Percentiles rank a stretch among this genome's conserved stretches.
phyloP scores from a whole-genome alignment of 306 rosid species.

The Castanopsis chinensis region DNA sequence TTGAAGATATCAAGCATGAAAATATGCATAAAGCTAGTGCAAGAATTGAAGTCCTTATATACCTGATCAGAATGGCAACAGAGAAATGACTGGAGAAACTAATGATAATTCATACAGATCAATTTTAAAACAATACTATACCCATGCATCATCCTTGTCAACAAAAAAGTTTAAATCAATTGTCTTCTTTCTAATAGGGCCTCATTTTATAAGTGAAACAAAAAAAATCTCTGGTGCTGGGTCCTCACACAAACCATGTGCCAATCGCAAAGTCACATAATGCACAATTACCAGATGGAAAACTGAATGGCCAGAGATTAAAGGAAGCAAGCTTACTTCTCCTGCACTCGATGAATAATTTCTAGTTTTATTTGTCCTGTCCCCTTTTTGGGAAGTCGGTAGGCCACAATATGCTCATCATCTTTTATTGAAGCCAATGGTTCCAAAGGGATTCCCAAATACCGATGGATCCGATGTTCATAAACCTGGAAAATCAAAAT shows the following conservation, averaged over 20 bases:
- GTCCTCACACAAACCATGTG: neutral
- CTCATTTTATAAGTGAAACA: neutral
- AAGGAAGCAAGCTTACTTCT: conserved; percentile 59
- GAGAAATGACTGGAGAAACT: neutral
- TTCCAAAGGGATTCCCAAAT: conserved; percentile 69
- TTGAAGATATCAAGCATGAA: neutral
- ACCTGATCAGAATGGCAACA: neutral
- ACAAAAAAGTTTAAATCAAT: neutral
- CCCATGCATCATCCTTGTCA: neutral
- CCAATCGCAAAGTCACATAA: neutral
- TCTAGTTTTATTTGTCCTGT: conserved; percentile 63
- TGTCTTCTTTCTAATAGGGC: neutral
- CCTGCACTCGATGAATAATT: conserved; percentile 67
- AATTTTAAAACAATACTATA: neutral
- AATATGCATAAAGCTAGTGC: neutral
- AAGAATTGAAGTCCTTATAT: neutral
- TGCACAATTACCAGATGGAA: neutral
- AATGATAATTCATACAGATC: neutral
- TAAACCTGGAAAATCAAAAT: conserved; percentile 54
- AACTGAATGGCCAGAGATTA: conserved; percentile 11
- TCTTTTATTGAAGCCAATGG: conserved; percentile 73
- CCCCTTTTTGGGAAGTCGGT: conserved; percentile 61
- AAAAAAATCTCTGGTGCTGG: neutral
- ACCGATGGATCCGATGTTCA: conserved; percentile 66
- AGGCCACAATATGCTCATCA: conserved; percentile 88